Evolutionary conservation across 306 rosid genomes (phyloP).

Genomic region (Fragaria vesca): DNA sequence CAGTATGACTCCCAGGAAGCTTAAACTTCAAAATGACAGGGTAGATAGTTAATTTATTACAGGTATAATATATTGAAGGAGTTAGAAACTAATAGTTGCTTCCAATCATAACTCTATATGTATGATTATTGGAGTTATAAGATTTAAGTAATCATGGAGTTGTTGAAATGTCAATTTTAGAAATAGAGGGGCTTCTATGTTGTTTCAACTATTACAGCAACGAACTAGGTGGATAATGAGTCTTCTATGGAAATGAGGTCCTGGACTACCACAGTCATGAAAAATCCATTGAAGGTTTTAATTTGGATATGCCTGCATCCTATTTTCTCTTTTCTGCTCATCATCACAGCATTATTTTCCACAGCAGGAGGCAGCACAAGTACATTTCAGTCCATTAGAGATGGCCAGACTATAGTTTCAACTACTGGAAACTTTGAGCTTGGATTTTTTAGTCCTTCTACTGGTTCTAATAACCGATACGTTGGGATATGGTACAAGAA

Average conservation of each 20-base stretch:
- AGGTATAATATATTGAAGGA: neutral
- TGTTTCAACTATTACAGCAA: neutral
- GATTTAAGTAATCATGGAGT: neutral
- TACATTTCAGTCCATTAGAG: constrained; percentile 4
- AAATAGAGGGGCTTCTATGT: neutral
- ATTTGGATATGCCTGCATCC: neutral
- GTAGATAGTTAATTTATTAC: neutral
- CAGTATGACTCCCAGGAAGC: neutral
- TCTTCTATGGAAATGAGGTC: neutral
- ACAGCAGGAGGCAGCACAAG: neutral
- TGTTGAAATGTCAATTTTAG: neutral
- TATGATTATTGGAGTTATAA: neutral
- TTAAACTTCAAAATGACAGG: neutral
- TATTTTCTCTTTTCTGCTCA: neutral
- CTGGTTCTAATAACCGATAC: constrained; percentile 11
- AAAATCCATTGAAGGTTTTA: constrained; percentile 1
- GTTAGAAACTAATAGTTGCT: neutral
- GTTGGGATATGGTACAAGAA: constrained; percentile 27
- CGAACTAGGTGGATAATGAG: neutral
- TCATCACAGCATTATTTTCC: neutral
- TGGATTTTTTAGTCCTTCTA: constrained; percentile 10
- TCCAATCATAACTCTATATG: neutral
- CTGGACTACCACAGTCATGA: neutral
- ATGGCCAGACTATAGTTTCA: constrained; percentile 6
- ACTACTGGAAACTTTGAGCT: neutral